These are phyloP conservation scores for Leishmania braziliensis DNA, from an alignment of 208 protist genomes.

Conservation along the genomic window DNA sequence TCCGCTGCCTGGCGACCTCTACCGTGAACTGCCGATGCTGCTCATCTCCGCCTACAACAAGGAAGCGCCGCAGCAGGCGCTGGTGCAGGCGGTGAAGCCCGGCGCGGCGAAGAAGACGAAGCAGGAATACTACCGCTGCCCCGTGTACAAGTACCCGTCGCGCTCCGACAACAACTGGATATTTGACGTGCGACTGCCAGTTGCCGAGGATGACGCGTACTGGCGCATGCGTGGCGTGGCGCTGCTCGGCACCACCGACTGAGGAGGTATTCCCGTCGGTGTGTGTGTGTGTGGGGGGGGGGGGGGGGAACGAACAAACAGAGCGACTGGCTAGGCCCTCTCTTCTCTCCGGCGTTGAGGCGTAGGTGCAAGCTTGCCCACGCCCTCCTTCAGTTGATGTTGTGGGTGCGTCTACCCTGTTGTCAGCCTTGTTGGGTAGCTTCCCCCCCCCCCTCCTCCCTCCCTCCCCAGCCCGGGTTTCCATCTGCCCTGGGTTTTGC, in stretches of 20 bases:
- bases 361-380: neutral
- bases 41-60: conserved; percentile 94
- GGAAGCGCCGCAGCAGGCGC: conserved; percentile 68
- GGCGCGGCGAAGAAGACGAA: conserved; percentile 82
- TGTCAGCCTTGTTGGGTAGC: neutral
- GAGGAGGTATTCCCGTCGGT: conserved; percentile 9
- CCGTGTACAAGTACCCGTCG: conserved; percentile 97
- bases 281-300: neutral
- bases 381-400: neutral
- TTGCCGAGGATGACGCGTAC: conserved; percentile 93
- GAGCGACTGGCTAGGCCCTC: neutral
- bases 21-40: conserved; percentile 96
- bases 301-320: neutral
- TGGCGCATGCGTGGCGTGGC: conserved; percentile 97
- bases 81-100: conserved; percentile 63
- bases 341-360: neutral
- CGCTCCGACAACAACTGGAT: conserved; percentile 97
- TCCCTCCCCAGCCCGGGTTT: neutral
- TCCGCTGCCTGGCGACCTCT: conserved; percentile 95
- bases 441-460: too few species aligned
- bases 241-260: conserved; percentile 87
- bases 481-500: neutral
- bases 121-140: conserved; percentile 96
- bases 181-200: conserved; percentile 95
- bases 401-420: too few species aligned